A percentile compares a stretch with the other conserved stretches of the same genome.
Conservation (phyloP, 2,329 filamentous ascomycete genomes). For the Fusarium bulbicola region DNA sequence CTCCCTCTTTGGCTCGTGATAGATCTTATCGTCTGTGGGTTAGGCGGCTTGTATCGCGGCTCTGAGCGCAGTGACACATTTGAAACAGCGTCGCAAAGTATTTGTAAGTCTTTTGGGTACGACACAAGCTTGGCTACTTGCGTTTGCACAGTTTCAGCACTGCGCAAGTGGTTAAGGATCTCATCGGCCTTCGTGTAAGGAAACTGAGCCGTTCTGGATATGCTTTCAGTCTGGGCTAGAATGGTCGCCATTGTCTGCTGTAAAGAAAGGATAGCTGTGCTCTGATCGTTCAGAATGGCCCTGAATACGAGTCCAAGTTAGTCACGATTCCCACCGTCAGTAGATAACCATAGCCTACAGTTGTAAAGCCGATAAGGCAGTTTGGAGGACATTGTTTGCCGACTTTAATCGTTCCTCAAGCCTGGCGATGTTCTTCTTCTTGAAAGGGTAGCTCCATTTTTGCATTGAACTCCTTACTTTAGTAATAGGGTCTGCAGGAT, state of each 20-base stretch:
- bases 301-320: too few species aligned
- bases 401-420: neutral
- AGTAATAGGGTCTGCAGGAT: rapidly evolving
- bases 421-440: neutral
- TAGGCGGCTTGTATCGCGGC: neutral
- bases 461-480: rapidly evolving
- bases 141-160: neutral
- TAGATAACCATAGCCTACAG: too few species aligned
- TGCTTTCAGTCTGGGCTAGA: neutral
- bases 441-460: neutral
- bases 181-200: neutral
- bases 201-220: neutral
- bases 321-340: too few species aligned
- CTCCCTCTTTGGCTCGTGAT: neutral
- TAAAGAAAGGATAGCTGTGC: rapidly evolving
- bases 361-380: rapidly evolving
- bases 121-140: neutral
- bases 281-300: neutral
- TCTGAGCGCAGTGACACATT: neutral
- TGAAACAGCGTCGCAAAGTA: neutral
- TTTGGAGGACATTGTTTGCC: neutral
- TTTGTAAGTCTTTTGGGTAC: neutral
- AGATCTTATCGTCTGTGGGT: neutral
- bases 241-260: neutral
- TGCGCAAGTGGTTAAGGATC: neutral